These are phyloP conservation scores for Heteromeles arbutifolia DNA, from an alignment of 306 rosid species.

Conservation along the genomic window DNA sequence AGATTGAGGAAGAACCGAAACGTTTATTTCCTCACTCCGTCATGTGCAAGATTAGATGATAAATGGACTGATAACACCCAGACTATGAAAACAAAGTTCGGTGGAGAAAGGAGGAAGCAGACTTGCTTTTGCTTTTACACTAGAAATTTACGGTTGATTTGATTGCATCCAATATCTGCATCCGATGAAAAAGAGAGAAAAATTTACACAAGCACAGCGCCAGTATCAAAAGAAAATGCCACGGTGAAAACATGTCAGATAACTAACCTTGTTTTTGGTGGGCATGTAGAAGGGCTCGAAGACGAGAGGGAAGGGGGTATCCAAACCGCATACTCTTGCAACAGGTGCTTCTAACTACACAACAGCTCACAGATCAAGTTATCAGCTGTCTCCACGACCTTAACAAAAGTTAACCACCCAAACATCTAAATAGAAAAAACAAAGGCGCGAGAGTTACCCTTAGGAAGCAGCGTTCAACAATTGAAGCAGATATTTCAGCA, in stretches of 20 bases:
- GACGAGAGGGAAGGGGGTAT: slow-evolving; percentile 94
- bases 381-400: background rate
- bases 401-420: background rate
- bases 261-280: slow-evolving; percentile 75
- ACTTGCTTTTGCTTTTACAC: background rate
- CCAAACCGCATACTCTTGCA: slow-evolving; percentile 86
- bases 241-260: background rate
- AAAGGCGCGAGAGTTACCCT: slow-evolving; percentile 46
- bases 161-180: slow-evolving; percentile 96
- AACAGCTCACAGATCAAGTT: background rate
- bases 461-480: slow-evolving; percentile 82
- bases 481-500: slow-evolving; percentile 92
- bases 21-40: background rate
- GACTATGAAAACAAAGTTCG: no score
- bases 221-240: background rate
- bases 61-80: background rate
- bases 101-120: background rate
- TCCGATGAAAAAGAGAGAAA: background rate
- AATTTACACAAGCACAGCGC: background rate
- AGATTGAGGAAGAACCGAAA: background rate
- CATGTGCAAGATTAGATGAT: background rate
- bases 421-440: background rate
- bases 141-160: slow-evolving; percentile 73
- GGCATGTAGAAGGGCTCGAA: slow-evolving; percentile 98
- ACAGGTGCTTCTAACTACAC: slow-evolving; percentile 86